These are phyloP conservation scores for Ustilago curta DNA, from an alignment of 1,284 basidiomycete species.

Conservation along the genomic window DNA sequence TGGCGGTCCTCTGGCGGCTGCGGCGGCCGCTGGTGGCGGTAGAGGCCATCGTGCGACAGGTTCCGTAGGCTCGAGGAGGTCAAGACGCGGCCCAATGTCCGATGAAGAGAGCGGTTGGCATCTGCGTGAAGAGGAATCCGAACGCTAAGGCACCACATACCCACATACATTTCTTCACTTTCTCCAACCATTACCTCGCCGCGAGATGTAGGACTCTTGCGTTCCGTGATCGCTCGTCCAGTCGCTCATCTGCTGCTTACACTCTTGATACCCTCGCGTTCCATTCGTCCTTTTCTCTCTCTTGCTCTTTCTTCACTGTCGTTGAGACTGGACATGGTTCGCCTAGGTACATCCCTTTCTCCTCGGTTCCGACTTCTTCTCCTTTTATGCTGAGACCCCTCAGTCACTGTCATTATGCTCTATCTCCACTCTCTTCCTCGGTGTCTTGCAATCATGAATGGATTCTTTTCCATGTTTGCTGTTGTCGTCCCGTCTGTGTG, in stretches of 20 bases:
- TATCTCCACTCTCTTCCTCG: not conserved
- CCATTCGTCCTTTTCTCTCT: not conserved
- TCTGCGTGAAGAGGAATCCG: slow-evolving; percentile 43
- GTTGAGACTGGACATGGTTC: not conserved
- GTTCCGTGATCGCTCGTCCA: slow-evolving; percentile 11
- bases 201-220: slow-evolving; percentile 27
- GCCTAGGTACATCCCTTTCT: not conserved
- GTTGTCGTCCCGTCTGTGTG: too few species aligned
- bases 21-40: slow-evolving; percentile 35
- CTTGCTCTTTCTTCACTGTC: not conserved
- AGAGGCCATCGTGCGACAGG: slow-evolving; percentile 7
- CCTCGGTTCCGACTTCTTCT: not conserved
- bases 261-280: not conserved
- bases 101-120: slow-evolving; percentile 56
- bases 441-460: not conserved
- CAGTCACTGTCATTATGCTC: not conserved
- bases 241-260: slow-evolving; percentile 24
- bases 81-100: slow-evolving; percentile 24
- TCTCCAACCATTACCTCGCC: not conserved
- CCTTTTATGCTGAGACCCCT: not conserved
- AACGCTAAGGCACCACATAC: slow-evolving; percentile 13
- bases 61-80: slow-evolving; percentile 24
- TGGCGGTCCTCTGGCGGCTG: slow-evolving; percentile 33
- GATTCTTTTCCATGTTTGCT: too few species aligned
- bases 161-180: not conserved